phyloP scores from a whole-genome alignment of 805 yeast species.

The Wickerhamiella kurtzmanii region DNA sequence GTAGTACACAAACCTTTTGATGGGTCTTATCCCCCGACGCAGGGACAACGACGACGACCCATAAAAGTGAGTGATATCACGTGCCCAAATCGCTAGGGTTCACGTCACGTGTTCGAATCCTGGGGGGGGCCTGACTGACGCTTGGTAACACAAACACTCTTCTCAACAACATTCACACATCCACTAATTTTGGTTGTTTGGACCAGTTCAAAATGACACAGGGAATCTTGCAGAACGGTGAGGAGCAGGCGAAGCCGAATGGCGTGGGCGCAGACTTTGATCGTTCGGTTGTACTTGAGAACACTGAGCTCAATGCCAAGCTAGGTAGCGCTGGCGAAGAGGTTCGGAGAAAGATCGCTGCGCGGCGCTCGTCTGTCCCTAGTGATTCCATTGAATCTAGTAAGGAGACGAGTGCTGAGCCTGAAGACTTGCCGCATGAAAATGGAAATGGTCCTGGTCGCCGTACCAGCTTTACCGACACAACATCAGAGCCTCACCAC shows the following conservation, averaged over 20 bases:
- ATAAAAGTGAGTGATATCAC: too few species aligned
- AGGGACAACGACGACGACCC: too few species aligned
- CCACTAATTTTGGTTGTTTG: too few species aligned
- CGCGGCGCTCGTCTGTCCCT: neutral
- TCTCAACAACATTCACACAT: neutral
- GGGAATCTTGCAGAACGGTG: conserved; percentile 13
- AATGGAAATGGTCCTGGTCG: neutral
- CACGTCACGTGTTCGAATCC: too few species aligned
- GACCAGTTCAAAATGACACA: conserved; percentile 3
- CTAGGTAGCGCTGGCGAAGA: conserved; percentile 18
- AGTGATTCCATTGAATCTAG: neutral
- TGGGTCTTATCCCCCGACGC: too few species aligned
- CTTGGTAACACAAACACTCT: neutral
- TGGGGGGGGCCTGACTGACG: too few species aligned
- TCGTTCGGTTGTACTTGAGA: conserved; percentile 62
- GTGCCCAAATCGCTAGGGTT: too few species aligned
- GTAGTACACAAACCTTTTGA: too few species aligned
- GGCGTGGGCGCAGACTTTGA: conserved; percentile 15
- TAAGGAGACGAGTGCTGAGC: neutral
- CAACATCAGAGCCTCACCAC: conserved; percentile 2
- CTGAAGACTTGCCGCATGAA: neutral
- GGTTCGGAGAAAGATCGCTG: conserved; percentile 9
- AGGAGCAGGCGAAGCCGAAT: neutral
- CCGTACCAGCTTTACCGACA: conserved; percentile 1
- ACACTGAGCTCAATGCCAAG: conserved; percentile 60